Base-by-base conservation (phyloP, 257 asterid genomes). In the Ligustrum vulgare region DNA sequence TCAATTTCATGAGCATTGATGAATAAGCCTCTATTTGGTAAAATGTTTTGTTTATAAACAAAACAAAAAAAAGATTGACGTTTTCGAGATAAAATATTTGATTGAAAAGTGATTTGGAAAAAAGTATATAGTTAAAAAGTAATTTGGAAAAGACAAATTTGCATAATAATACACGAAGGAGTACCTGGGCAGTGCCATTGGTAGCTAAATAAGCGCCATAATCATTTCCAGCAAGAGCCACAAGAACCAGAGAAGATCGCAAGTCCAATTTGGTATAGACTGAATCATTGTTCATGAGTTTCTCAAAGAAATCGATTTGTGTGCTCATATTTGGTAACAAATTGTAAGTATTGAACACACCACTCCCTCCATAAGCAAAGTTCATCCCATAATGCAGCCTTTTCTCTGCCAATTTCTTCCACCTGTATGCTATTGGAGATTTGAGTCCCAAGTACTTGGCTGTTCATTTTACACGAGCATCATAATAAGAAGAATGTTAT, bases 301-400 rank as follows among this genome's bases (percentile, higher is more conserved):
- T 60, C 34, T 60, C 67, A 28, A 60, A 60, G 16, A 60, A 60
- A 25, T 25, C 34, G 20, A 60, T 60, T 60, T 60, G 67, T 35
- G 67, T 60, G 67, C 67, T 60, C 67, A 94, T 88, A 77, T 91
- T 94, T 0, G 99, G 98, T 36, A 80, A 76, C 34, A 84, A 3
- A 4, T 13, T 56, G 8, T 75, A 12, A 0, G 97, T 94, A 74
- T 89, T 64, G 77, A 94, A 94, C 5, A 94, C 99, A 0, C 99
- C 99, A 36, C 94, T 94, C 45, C 99, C 99, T 71, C 99, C 99
- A 39, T 84, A 89, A 0, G 99, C 99, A 34, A 92, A 94, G 86
- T 94, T 91, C 81, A 94, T 22, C 12, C 99, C 99, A 49, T 84
- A 67, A 12, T 22, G 51, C 74, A 90, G 0, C 35, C 81, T 82